phyloP scores from a whole-genome alignment of 139 green algal species.

The Tetraselmis chui region DNA sequence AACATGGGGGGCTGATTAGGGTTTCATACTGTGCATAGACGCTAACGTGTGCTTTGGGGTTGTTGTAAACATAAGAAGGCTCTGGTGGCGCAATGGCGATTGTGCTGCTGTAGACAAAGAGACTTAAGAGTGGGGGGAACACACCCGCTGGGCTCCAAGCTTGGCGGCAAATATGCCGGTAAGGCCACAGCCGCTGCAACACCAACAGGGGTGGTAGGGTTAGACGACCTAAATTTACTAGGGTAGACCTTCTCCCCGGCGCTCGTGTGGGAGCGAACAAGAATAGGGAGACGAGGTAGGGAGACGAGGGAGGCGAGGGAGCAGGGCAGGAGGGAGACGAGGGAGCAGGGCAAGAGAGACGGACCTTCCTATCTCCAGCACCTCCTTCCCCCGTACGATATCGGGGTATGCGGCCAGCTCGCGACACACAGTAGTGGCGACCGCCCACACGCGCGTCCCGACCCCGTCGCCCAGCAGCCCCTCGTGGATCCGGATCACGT shows the following conservation, averaged over 20 bases:
- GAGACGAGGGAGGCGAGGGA: not conserved
- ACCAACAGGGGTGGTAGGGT: not conserved
- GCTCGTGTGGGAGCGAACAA: no score
- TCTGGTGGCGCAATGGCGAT: no score
- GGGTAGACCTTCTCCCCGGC: no score
- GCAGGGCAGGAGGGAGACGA: not conserved
- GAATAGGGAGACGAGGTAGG: no score
- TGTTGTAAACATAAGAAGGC: no score
- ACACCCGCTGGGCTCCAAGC: not conserved
- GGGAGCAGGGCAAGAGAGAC: not conserved
- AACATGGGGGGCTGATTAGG: no score
- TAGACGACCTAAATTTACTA: no score
- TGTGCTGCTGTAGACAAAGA: no score
- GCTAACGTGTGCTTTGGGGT: no score
- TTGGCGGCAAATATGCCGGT: not conserved
- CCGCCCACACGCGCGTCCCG: not conserved
- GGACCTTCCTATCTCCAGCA: not conserved
- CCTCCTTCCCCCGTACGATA: not conserved
- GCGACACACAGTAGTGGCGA: not conserved
- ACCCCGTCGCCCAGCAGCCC: not conserved
- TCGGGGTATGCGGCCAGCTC: not conserved
- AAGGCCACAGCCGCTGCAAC: not conserved
- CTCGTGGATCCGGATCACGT: not conserved
- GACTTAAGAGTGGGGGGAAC: no score
- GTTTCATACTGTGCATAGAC: no score